Percentiles rank a stretch among this genome's conserved stretches.
phyloP scores from a whole-genome alignment of 129 eudicot species.

The Oenanthe sinensis region DNA sequence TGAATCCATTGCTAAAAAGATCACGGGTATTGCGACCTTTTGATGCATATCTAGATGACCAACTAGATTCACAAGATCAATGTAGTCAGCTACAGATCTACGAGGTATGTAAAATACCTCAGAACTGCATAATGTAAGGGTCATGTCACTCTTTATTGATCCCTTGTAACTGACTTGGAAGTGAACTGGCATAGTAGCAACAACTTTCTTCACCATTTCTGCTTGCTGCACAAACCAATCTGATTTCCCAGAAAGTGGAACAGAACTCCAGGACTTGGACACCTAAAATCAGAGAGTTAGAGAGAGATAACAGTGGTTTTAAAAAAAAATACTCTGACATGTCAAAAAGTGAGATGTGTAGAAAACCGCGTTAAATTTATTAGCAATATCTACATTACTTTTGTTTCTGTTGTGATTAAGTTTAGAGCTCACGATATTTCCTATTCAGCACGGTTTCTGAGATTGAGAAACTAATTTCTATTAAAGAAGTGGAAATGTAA shows the following conservation, averaged over 20 bases:
- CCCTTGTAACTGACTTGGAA: constrained; percentile 89
- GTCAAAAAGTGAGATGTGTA: background rate
- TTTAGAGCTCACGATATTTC: background rate
- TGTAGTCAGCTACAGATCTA: constrained; percentile 49
- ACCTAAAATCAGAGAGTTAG: constrained; percentile 34
- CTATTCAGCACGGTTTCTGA: background rate
- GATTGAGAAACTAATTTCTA: background rate
- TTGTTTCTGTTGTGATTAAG: background rate
- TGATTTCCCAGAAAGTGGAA: constrained; percentile 41
- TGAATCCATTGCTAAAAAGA: constrained; percentile 76
- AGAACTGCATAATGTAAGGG: constrained; percentile 59
- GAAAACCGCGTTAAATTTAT: background rate
- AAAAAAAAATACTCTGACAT: background rate
- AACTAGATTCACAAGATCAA: constrained; percentile 74
- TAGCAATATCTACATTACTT: background rate
- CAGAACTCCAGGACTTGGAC: constrained; percentile 72
- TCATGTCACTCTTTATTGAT: constrained; percentile 32
- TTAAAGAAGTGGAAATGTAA: background rate
- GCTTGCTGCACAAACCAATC: constrained; percentile 88
- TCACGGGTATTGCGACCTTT: constrained; percentile 83
- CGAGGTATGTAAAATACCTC: constrained; percentile 86
- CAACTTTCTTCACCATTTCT: constrained; percentile 76
- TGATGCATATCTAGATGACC: constrained; percentile 81
- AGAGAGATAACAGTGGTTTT: background rate
- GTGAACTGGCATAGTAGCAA: constrained; percentile 82